Conservation (phyloP, 805 yeast genomes). For the Clavispora asparagi region DNA sequence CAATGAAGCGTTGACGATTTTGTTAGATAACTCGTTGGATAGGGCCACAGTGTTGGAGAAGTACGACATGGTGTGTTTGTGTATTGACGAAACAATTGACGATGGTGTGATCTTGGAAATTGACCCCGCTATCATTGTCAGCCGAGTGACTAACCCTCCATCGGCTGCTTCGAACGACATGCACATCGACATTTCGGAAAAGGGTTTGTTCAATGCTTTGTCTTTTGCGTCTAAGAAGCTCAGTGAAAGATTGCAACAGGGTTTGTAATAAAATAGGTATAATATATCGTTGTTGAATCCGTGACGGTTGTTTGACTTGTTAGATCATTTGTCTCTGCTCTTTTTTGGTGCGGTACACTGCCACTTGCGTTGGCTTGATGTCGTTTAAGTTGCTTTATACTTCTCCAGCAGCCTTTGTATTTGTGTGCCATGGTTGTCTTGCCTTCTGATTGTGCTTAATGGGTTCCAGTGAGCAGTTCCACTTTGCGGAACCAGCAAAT, state of each 20-base stretch:
- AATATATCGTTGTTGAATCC: background rate
- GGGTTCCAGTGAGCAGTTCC: no score
- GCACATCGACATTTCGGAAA: constrained; percentile 64
- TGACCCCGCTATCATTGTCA: constrained; percentile 79
- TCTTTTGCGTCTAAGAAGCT: constrained; percentile 77
- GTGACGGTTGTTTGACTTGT: no score
- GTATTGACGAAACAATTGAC: constrained; percentile 88
- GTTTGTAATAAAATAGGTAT: constrained; percentile 20
- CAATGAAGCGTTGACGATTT: constrained; percentile 73
- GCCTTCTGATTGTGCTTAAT: no score
- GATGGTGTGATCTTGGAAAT: constrained; percentile 91
- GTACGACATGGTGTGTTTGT: constrained; percentile 80
- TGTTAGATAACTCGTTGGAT: constrained; percentile 68
- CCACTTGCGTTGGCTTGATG: no score
- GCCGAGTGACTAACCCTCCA: constrained; percentile 89
- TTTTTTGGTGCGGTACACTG: no score
- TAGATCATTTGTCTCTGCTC: no score
- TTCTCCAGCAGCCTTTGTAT: no score
- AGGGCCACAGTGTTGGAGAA: constrained; percentile 71
- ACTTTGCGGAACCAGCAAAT: no score
- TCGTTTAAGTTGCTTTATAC: no score
- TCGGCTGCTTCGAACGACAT: constrained; percentile 49
- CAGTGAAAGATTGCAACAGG: constrained; percentile 43
- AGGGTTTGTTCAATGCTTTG: constrained; percentile 77
- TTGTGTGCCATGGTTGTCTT: no score